These are phyloP conservation scores for Carex parvula DNA, from an alignment of 176 grass and related monocot species.

Conservation along the genomic window DNA sequence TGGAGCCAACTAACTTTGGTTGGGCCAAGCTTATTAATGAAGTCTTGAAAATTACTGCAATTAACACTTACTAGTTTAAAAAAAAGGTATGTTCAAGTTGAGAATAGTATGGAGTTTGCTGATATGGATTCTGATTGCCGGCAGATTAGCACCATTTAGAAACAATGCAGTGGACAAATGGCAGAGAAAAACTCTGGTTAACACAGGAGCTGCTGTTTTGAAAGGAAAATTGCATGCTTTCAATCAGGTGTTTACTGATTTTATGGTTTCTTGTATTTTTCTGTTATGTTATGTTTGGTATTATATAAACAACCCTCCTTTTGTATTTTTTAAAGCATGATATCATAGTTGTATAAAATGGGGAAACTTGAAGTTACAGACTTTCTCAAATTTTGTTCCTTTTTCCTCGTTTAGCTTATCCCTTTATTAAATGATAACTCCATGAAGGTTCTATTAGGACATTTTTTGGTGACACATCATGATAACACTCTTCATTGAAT, in stretches of 20 bases:
- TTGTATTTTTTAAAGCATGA: not conserved
- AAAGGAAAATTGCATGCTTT: conserved; percentile 89
- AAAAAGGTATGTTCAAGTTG: not conserved
- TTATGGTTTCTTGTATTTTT: not conserved
- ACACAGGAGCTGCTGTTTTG: conserved; percentile 75
- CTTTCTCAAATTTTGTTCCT: not conserved
- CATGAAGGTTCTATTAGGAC: not conserved
- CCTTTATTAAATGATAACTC: not conserved
- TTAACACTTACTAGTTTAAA: not conserved
- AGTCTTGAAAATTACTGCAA: not conserved
- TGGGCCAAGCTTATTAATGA: not conserved
- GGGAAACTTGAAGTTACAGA: not conserved
- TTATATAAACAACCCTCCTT: not conserved
- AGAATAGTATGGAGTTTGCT: not conserved
- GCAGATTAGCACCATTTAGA: conserved; percentile 66
- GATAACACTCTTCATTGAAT: not conserved
- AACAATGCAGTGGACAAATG: conserved; percentile 88
- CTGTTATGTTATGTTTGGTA: not conserved
- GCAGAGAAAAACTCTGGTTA: conserved; percentile 90
- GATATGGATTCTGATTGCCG: conserved; percentile 3
- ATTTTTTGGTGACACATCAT: not conserved
- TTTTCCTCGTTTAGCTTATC: not conserved
- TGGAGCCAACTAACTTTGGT: not conserved
- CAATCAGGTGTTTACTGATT: conserved; percentile 60
- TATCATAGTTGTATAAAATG: not conserved